Conservation (phyloP, 768 basidiomycete genomes). For the Hygrophorus pudorinus region DNA sequence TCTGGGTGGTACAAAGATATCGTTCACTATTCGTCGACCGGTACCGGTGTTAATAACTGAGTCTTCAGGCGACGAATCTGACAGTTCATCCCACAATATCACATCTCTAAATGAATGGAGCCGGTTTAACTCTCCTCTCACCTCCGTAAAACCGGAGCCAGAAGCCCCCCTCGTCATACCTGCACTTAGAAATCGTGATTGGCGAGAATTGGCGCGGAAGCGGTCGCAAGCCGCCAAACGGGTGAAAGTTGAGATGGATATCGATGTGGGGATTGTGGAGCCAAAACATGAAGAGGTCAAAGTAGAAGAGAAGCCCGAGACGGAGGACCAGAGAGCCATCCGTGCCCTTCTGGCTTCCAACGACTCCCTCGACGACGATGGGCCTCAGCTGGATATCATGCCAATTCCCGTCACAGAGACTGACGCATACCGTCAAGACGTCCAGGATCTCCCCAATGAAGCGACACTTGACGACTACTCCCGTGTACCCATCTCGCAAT, state of each 20-base stretch:
- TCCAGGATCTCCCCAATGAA: slow-evolving; percentile 65
- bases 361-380: slow-evolving; percentile 28
- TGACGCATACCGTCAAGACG: slow-evolving; percentile 79
- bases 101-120: slow-evolving; percentile 37
- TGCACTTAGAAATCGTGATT: slow-evolving; percentile 79
- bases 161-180: slow-evolving; percentile 76
- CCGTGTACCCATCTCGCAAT: slow-evolving; percentile 84
- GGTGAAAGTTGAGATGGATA: slow-evolving; percentile 31
- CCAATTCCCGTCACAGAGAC: slow-evolving; percentile 55
- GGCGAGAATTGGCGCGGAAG: slow-evolving; percentile 72
- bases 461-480: slow-evolving; percentile 81
- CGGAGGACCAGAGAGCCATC: slow-evolving; percentile 74
- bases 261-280: slow-evolving; percentile 15
- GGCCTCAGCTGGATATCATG: slow-evolving; percentile 52
- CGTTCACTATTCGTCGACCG: slow-evolving; percentile 80
- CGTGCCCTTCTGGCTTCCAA: slow-evolving; percentile 64
- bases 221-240: slow-evolving; percentile 46
- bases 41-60: slow-evolving; percentile 53
- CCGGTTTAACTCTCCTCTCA: slow-evolving; percentile 38
- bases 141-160: slow-evolving; percentile 39
- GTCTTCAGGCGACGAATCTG: slow-evolving; percentile 58
- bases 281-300: slow-evolving; percentile 15
- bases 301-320: slow-evolving; percentile 33
- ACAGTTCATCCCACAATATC: slow-evolving; percentile 43
- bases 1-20: slow-evolving; percentile 37